phyloP scores from a whole-genome alignment of 345 rosid species.

The Rubroshorea leprosula region DNA sequence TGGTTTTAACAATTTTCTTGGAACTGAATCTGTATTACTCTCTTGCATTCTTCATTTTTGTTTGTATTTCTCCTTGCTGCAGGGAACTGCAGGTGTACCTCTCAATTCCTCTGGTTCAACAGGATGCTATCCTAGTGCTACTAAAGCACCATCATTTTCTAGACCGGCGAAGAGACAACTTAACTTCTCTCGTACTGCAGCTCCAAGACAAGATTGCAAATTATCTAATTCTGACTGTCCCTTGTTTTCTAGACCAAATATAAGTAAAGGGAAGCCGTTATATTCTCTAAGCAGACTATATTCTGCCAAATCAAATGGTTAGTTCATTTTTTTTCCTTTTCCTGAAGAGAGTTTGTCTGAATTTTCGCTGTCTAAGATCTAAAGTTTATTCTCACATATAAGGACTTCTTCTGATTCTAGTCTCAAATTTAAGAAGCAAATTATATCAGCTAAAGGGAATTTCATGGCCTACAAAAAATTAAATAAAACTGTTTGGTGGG shows the following conservation, averaged over 20 bases:
- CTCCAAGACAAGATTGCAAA: constrained; percentile 18
- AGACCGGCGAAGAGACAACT: constrained; percentile 28
- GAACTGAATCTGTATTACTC: constrained; percentile 5
- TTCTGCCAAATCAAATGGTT: constrained; percentile 24
- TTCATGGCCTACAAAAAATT: no score
- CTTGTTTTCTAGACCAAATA: constrained; percentile 38
- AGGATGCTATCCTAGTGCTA: constrained; percentile 15
- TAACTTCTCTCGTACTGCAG: constrained; percentile 7
- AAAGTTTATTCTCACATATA: no score
- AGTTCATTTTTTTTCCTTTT: no score
- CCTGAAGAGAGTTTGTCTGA: no score
- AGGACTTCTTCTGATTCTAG: no score
- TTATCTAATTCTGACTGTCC: constrained; percentile 32
- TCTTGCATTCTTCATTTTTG: neutral
- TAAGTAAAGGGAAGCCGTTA: constrained; percentile 10
- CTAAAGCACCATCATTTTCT: constrained; percentile 39
- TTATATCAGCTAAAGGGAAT: no score
- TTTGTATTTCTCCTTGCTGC: constrained; percentile 3
- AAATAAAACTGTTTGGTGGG: no score
- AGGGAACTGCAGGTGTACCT: constrained; percentile 14
- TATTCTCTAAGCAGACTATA: constrained; percentile 11
- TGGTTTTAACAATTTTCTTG: neutral
- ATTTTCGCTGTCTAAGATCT: no score
- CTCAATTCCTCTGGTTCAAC: constrained; percentile 11
- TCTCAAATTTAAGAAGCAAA: no score